phyloP scores from a whole-genome alignment of 768 basidiomycete species.

The Mycena albidolilacea region DNA sequence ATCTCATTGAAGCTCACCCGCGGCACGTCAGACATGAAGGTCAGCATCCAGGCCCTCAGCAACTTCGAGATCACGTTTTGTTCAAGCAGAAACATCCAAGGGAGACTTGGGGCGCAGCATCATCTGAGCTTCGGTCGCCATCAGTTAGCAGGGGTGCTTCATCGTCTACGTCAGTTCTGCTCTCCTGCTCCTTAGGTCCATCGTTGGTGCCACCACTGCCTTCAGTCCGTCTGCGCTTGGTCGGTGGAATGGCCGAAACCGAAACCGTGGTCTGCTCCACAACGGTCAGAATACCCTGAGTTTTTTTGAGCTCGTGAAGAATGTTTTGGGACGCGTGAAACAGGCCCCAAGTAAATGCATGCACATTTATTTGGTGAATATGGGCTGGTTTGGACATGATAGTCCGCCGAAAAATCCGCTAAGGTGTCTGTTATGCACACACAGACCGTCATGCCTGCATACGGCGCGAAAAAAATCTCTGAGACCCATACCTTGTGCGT shows the following conservation, averaged over 20 bases:
- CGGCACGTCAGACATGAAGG: constrained; percentile 7
- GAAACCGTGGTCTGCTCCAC: neutral
- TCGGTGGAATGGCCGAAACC: too few relatives aligned
- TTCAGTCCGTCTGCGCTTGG: neutral
- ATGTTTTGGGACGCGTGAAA: neutral
- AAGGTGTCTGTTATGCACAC: constrained; percentile 1
- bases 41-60: constrained; percentile 22
- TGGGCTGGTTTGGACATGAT: constrained; percentile 24
- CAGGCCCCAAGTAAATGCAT: constrained; percentile 27
- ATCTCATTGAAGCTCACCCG: constrained; percentile 8
- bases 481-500: constrained; percentile 5
- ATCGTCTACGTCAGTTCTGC: neutral
- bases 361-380: constrained; percentile 14
- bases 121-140: neutral
- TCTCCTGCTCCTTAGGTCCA: neutral
- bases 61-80: neutral
- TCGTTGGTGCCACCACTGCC: neutral
- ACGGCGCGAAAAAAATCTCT: constrained; percentile 26
- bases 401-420: constrained; percentile 18
- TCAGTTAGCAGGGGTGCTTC: neutral
- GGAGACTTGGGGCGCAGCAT: neutral
- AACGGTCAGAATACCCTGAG: too few relatives aligned
- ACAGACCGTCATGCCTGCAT: constrained; percentile 3
- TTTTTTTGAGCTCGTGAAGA: neutral
- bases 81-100: neutral